Evolutionary conservation across 2,329 filamentous ascomycete species (phyloP).

Genomic region (Lachnellula suecica): DNA sequence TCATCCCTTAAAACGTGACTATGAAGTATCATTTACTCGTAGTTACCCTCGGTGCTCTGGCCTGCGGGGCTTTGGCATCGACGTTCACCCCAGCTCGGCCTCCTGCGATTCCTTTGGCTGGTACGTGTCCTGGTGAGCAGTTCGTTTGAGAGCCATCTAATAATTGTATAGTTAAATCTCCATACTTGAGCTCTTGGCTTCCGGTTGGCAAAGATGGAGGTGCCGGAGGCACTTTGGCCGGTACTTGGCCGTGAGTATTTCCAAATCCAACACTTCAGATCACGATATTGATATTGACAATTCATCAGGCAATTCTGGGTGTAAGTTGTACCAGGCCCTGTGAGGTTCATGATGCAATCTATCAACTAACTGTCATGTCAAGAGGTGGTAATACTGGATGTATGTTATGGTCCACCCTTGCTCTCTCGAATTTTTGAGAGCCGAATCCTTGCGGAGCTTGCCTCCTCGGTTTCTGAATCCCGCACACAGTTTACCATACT

Average conservation of each 20-base stretch:
- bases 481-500: too few relatives aligned
- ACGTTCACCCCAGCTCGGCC: constrained; percentile 64
- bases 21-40: constrained; percentile 19
- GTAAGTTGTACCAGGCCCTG: too few relatives aligned
- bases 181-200: constrained; percentile 76
- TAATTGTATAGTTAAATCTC: constrained; percentile 52
- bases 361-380: not conserved
- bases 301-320: constrained; percentile 29
- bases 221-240: constrained; percentile 66
- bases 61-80: constrained; percentile 36
- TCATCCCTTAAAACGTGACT: not conserved
- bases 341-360: too few relatives aligned
- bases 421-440: too few relatives aligned
- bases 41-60: constrained; percentile 5
- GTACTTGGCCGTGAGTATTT: constrained; percentile 35
- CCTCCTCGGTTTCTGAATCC: too few relatives aligned
- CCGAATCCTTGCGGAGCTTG: too few relatives aligned
- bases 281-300: constrained; percentile 15
- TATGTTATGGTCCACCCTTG: too few relatives aligned
- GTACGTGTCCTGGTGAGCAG: constrained; percentile 10
- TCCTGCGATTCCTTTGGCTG: constrained; percentile 69
- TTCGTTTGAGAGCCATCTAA: not conserved
- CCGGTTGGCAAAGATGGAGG: constrained; percentile 59
- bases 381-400: too few relatives aligned
- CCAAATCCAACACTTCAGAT: not conserved